These are phyloP conservation scores for Rhodotorula graminis DNA, from an alignment of 768 basidiomycete genomes.

Conservation along the genomic window DNA sequence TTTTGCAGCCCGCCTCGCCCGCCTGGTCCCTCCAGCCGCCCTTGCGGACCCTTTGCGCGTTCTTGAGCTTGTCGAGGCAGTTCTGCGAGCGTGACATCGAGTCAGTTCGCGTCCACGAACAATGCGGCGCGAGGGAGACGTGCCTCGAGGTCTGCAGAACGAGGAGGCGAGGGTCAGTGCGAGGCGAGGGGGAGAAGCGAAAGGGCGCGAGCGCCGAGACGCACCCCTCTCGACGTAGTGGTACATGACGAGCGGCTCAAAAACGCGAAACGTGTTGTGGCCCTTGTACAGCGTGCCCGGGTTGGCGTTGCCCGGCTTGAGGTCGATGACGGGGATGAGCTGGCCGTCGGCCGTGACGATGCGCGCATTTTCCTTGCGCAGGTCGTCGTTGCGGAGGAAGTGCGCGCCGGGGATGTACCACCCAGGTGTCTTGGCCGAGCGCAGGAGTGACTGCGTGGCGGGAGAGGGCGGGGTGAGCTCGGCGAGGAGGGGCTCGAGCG, in stretches of 20 bases:
- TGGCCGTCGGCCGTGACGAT: constrained; percentile 9
- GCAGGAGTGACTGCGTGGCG: not conserved
- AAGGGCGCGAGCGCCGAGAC: not conserved
- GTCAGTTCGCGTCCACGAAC: not conserved
- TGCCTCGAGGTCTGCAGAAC: not conserved
- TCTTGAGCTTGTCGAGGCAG: not conserved
- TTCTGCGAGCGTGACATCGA: not conserved
- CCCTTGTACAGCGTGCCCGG: constrained; percentile 3
- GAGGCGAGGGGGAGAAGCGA: not conserved
- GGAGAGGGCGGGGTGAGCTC: not conserved
- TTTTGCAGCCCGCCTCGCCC: constrained; percentile 4
- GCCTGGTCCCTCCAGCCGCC: constrained; percentile 7
- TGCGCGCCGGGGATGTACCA: constrained; percentile 15
- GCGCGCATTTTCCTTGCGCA: not conserved
- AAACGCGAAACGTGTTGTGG: not conserved
- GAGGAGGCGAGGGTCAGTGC: not conserved
- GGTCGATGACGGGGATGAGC: not conserved
- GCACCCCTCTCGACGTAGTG: constrained; percentile 15
- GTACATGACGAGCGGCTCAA: constrained; percentile 7
- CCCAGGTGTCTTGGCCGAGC: not conserved
- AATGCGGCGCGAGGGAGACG: too few relatives aligned
- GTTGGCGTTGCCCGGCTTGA: too few relatives aligned
- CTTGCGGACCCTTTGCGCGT: not conserved
- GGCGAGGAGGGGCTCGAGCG: not conserved
- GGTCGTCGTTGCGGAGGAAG: not conserved